Evolutionary conservation across 768 basidiomycete species (phyloP).

Genomic region (Imleria badia): DNA sequence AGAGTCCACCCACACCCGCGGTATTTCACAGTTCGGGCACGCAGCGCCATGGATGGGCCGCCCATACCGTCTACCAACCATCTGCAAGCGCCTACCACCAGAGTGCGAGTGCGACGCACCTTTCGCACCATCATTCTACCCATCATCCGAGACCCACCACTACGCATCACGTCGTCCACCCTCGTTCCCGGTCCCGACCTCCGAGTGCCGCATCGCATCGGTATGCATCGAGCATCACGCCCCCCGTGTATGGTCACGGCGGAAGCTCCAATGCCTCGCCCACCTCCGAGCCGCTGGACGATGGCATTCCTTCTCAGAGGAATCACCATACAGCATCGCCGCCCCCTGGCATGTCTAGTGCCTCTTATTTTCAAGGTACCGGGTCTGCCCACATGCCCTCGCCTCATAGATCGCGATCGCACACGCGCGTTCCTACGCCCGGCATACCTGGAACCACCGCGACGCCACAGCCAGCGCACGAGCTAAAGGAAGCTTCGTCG

Average conservation of each 20-base stretch:
- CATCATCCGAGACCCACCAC: constrained; percentile 11
- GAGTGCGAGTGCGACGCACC: constrained; percentile 12
- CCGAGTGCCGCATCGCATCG: constrained; percentile 33
- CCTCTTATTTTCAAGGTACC: constrained; percentile 5
- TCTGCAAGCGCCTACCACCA: constrained; percentile 8
- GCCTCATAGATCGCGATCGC: constrained; percentile 20
- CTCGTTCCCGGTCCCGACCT: constrained; percentile 27
- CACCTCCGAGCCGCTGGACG: constrained; percentile 23
- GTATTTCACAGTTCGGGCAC: constrained; percentile 9
- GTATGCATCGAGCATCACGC: constrained; percentile 28
- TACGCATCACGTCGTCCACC: constrained; percentile 19
- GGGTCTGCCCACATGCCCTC: constrained; percentile 6
- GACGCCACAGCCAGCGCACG: neutral
- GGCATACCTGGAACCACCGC: neutral
- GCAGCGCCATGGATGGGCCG: constrained; percentile 22
- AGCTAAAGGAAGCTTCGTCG: neutral
- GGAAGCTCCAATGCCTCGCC: constrained; percentile 24
- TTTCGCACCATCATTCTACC: constrained; percentile 10
- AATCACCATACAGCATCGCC: constrained; percentile 11
- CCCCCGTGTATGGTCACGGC: constrained; percentile 25
- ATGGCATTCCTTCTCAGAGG: constrained; percentile 9
- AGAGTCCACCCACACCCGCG: neutral
- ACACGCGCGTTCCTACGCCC: constrained; percentile 8
- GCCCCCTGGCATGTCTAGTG: constrained; percentile 3
- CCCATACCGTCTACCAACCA: constrained; percentile 10